phyloP scores from a whole-genome alignment of 352 stramenopile genomes.

The Lagenidium sp. region DNA sequence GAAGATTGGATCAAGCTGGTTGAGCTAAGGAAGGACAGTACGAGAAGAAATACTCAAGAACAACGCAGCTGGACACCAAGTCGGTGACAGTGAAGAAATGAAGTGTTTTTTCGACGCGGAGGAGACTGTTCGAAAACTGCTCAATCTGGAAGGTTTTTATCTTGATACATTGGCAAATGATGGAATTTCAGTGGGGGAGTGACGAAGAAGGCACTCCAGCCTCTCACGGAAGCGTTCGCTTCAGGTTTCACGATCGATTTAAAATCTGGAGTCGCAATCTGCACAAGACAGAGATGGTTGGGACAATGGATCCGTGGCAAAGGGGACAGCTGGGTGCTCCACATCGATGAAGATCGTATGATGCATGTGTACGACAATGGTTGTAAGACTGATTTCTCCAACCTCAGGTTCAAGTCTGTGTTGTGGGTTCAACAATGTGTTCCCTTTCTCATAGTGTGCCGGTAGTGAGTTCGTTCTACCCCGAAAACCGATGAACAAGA shows the following conservation, averaged over 20 bases:
- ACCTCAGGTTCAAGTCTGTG: background rate
- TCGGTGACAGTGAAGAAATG: conserved; percentile 2
- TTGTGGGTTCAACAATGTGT: conserved; percentile 1
- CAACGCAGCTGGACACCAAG: background rate
- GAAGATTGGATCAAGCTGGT: background rate
- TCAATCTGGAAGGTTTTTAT: background rate
- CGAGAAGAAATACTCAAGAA: background rate
- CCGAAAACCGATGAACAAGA: background rate
- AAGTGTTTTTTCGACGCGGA: conserved; percentile 2
- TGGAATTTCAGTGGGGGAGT: background rate
- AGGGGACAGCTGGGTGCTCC: conserved; percentile 1
- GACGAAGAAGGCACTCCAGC: background rate
- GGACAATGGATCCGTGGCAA: conserved; percentile 1
- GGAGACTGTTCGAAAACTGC: background rate
- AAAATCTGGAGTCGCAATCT: background rate
- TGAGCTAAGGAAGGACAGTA: conserved; percentile 4
- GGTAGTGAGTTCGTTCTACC: no score
- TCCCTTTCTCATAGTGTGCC: background rate
- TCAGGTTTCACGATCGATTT: background rate
- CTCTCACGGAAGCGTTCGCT: background rate
- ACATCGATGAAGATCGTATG: conserved; percentile 1
- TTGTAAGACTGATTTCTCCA: background rate
- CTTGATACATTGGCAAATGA: background rate
- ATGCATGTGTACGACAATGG: conserved; percentile 4
- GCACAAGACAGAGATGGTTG: conserved; percentile 6